Evolutionary conservation across 108 stramenopile species (phyloP), one percentile per base, ranked within the genome.

Genomic region (Fragilaria radians): DNA sequence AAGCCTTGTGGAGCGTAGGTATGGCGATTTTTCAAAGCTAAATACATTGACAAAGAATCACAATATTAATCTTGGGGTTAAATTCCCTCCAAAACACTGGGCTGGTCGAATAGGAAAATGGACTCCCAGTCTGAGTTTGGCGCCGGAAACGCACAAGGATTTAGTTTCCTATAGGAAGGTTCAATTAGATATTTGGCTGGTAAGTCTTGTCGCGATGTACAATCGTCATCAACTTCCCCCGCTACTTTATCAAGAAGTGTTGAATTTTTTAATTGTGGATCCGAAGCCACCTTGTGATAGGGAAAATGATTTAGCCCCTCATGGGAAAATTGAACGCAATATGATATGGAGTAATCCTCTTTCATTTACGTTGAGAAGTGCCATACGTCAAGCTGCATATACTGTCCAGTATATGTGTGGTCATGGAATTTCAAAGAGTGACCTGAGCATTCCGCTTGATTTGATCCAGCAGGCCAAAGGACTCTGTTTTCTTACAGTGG

Each of bases 401-500:
- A 82, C 71, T 0, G 46, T 87, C 50, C 48, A 73, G 32, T 42
- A 70, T 36, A 76, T 83, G 79, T 80, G 76, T 54, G 27, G 27
- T 33, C 19, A 36, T 11, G 42, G 32, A 14, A 48, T 17, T 51
- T 18, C 52, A 56, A n/a, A n/a, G n/a, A n/a, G n/a, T n/a, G n/a
- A n/a, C n/a, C n/a, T n/a, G n/a, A n/a, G n/a, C n/a, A n/a, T n/a
- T n/a, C 86, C 89, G 45, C 79, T 87, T 33, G 86, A 79, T 19
- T 83, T 87, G 83, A 81, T 93, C 27, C 73, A 82, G 71, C 77
- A 83, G 59, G 86, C 83, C 1, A 64, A 82, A 14, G 88, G 86
- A 11, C 54, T 95, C 46, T 91, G 82, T 18, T 93, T 95, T 77
- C 74, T 95, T 0, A 66, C 88, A 25, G 58, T 79, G n/a, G 75